Percentiles rank a stretch among this genome's conserved stretches.
These are phyloP conservation scores for Geotrichum carabidarum DNA, from an alignment of 1,139 yeast species.

Conservation along the genomic window DNA sequence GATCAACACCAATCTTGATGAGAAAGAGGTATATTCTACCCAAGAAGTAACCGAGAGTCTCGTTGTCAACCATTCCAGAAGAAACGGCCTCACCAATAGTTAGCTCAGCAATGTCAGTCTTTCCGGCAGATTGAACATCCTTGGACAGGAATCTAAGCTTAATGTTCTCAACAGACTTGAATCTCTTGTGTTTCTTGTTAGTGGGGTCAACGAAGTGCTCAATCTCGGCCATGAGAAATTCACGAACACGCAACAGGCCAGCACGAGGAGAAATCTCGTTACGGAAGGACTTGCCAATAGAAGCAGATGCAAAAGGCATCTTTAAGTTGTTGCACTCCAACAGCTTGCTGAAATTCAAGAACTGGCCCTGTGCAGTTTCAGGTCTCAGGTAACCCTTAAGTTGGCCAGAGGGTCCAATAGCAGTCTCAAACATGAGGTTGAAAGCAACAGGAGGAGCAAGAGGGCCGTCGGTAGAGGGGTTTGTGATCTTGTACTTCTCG, in stretches of 20 bases:
- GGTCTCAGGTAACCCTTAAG: conserved; percentile 95
- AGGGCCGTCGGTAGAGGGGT: conserved; percentile 83
- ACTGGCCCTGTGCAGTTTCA: conserved; percentile 99
- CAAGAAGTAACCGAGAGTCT: conserved; percentile 93
- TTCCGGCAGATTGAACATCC: conserved; percentile 80
- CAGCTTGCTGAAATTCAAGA: conserved; percentile 87
- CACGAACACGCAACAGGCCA: conserved; percentile 95
- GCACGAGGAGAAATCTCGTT: conserved; percentile 98
- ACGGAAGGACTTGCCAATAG: conserved; percentile 97
- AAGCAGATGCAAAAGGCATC: conserved; percentile 98
- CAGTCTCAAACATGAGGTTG: conserved; percentile 98
- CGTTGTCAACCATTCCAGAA: conserved; percentile 85
- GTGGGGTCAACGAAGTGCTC: conserved; percentile 96
- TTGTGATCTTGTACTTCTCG: conserved; percentile 70
- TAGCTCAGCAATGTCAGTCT: conserved; percentile 57
- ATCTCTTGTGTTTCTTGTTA: conserved; percentile 76
- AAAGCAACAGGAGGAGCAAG: conserved; percentile 90
- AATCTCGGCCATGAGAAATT: conserved; percentile 98
- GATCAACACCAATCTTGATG: conserved; percentile 84
- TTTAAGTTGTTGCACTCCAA: conserved; percentile 91
- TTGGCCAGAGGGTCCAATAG: conserved; percentile 97
- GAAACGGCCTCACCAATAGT: conserved; percentile 87
- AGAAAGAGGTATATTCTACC: conserved; percentile 88
- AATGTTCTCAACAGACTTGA: conserved; percentile 67
- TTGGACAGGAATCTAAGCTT: conserved; percentile 77